Conservation (phyloP, 495 filamentous ascomycete genomes). For the Penicillium desertorum region DNA sequence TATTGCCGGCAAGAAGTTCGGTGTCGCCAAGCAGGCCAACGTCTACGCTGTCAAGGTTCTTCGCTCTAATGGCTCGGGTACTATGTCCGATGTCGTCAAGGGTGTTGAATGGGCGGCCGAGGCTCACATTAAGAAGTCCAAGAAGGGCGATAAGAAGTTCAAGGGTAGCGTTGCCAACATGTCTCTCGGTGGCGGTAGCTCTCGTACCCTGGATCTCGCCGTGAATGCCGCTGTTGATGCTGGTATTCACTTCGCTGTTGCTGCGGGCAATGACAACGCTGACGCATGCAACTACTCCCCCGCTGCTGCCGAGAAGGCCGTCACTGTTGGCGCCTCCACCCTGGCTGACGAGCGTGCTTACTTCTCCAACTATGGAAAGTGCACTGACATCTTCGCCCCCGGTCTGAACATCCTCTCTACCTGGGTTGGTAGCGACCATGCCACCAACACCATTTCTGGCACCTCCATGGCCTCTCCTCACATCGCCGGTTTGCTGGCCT, state of each 20-base stretch:
- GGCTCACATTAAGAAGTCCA: constrained; percentile 68
- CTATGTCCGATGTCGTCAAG: constrained; percentile 98
- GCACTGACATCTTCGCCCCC: constrained; percentile 98
- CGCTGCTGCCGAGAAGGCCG: constrained; percentile 84
- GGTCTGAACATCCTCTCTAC: constrained; percentile 96
- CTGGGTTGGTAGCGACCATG: constrained; percentile 94
- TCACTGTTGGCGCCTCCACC: constrained; percentile 95
- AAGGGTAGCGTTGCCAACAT: constrained; percentile 99
- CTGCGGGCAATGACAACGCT: constrained; percentile 96
- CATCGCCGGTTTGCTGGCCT: constrained; percentile 92
- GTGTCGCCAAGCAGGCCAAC: constrained; percentile 98
- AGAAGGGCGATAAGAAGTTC: constrained; percentile 91
- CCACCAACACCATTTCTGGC: constrained; percentile 97
- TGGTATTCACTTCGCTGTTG: constrained; percentile 96
- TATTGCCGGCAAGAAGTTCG: constrained; percentile 95
- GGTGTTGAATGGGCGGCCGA: constrained; percentile 95
- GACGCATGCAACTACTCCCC: constrained; percentile 99
- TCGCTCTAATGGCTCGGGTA: constrained; percentile 92
- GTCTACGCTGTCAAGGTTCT: constrained; percentile 98
- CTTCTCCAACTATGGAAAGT: constrained; percentile 99
- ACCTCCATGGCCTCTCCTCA: constrained; percentile 99
- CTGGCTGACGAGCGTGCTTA: constrained; percentile 95
- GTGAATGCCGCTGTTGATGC: constrained; percentile 90
- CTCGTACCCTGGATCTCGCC: constrained; percentile 79
- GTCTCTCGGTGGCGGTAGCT: constrained; percentile 97